phyloP scores from a whole-genome alignment of 495 filamentous ascomycete species.

The Neurospora sp. region DNA sequence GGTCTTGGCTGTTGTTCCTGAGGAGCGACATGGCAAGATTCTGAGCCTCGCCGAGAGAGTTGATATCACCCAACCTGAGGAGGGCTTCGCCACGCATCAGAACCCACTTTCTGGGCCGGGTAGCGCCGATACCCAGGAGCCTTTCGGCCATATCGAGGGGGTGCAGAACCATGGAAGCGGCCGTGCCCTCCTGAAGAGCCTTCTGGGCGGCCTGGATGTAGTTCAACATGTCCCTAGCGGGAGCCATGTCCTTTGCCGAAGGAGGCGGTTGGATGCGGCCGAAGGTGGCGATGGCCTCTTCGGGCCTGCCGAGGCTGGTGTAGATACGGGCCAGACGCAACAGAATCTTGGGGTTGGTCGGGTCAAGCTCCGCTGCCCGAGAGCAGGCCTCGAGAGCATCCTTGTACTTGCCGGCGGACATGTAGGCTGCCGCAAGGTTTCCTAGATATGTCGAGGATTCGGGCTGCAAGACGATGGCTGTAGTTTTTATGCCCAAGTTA shows the following conservation, averaged over 20 bases:
- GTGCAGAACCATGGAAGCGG: conserved; percentile 83
- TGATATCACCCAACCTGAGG: conserved; percentile 82
- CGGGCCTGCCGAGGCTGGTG: conserved; percentile 71
- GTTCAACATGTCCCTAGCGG: conserved; percentile 71
- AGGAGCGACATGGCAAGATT: conserved; percentile 83
- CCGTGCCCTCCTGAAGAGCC: conserved; percentile 56
- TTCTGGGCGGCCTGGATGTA: conserved; percentile 76
- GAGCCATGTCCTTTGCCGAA: conserved; percentile 68
- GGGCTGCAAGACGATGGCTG: conserved; percentile 75
- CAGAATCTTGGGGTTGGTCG: conserved; percentile 73
- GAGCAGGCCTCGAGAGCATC: conserved; percentile 80
- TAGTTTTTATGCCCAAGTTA: conserved; percentile 7
- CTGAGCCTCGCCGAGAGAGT: conserved; percentile 82
- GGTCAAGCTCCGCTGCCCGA: conserved; percentile 68
- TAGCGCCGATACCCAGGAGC: conserved; percentile 59
- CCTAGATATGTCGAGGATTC: conserved; percentile 80
- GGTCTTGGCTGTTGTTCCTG: conserved; percentile 77
- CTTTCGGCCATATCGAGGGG: conserved; percentile 83
- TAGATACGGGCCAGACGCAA: conserved; percentile 83
- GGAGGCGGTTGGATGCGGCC: conserved; percentile 61
- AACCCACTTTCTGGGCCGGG: conserved; percentile 83
- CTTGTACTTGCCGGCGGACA: conserved; percentile 66
- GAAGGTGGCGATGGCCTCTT: conserved; percentile 77
- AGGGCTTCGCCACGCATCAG: conserved; percentile 90
- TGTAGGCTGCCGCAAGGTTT: conserved; percentile 90